Evolutionary conservation across 2,329 filamentous ascomycete species (phyloP).

Genomic region (Periconia sp.): DNA sequence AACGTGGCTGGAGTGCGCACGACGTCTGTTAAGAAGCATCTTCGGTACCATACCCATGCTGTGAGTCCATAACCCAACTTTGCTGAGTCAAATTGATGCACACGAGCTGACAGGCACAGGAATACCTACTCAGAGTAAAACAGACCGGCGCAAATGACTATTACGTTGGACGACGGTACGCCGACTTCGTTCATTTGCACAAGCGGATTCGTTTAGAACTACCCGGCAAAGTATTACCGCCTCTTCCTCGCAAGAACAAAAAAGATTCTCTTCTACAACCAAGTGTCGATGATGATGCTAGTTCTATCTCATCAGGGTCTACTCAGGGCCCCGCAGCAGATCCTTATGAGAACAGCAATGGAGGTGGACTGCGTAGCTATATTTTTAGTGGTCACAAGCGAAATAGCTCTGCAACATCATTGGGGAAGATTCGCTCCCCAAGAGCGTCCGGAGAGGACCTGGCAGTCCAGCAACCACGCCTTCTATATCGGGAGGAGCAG

Average conservation of each 20-base stretch:
- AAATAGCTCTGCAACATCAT: conserved; percentile 48
- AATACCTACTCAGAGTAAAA: conserved; percentile 90
- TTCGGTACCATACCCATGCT: conserved; percentile 89
- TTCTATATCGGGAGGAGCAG: conserved; percentile 86
- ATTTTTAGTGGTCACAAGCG: conserved; percentile 50
- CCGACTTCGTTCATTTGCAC: conserved; percentile 82
- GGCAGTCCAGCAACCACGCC: conserved; percentile 50
- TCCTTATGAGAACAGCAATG: conserved; percentile 33
- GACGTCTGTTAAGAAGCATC: conserved; percentile 80
- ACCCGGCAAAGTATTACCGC: conserved; percentile 86
- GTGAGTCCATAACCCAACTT: conserved; percentile 56
- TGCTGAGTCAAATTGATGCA: neutral
- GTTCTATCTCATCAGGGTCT: conserved; percentile 81
- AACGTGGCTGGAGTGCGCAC: conserved; percentile 91
- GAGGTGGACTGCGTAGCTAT: conserved; percentile 53
- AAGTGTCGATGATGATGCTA: conserved; percentile 67
- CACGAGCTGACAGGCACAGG: conserved; percentile 54
- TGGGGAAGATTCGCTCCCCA: conserved; percentile 39
- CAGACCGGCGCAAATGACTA: conserved; percentile 75
- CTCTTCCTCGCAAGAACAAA: conserved; percentile 92
- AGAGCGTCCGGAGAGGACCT: conserved; percentile 40
- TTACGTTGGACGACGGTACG: conserved; percentile 84
- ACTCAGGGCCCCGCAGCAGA: conserved; percentile 63
- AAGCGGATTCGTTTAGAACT: conserved; percentile 82
- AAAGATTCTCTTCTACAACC: conserved; percentile 67